Evolutionary conservation across 2,329 filamentous ascomycete genomes (phyloP).

Genomic region (Beauveria rudraprayagi): DNA sequence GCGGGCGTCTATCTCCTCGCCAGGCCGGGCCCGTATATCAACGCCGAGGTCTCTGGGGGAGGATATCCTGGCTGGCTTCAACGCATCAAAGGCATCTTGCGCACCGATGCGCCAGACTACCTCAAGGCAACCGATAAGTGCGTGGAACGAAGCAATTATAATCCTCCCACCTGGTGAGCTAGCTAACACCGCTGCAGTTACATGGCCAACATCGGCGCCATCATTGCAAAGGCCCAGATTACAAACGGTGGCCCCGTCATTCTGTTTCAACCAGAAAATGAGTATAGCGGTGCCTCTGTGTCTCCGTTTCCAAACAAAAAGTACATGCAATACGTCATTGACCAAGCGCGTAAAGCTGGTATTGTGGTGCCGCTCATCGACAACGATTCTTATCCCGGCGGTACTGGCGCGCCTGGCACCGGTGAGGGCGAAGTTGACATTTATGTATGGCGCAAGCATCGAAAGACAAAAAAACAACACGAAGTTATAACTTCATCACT

Average conservation of each 20-base stretch:
- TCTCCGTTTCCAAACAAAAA: constrained; percentile 54
- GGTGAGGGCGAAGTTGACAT: constrained; percentile 49
- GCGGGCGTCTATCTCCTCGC: constrained; percentile 73
- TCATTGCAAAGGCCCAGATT: constrained; percentile 69
- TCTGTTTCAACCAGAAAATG: constrained; percentile 73
- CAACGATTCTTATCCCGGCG: constrained; percentile 58
- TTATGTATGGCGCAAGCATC: constrained; percentile 30
- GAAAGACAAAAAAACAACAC: too few relatives aligned
- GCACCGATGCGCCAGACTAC: constrained; percentile 55
- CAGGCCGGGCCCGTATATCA: constrained; percentile 66
- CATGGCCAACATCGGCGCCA: constrained; percentile 50
- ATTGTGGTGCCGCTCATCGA: constrained; percentile 67
- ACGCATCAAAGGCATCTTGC: constrained; percentile 53
- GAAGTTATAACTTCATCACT: neutral
- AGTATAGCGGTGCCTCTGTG: constrained; percentile 52
- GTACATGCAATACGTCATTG: constrained; percentile 64
- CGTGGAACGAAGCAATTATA: constrained; percentile 12
- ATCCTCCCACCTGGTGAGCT: neutral
- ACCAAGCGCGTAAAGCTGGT: constrained; percentile 59
- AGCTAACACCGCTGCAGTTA: constrained; percentile 37
- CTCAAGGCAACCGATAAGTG: constrained; percentile 60
- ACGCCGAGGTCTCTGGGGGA: constrained; percentile 68
- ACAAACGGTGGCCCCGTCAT: constrained; percentile 77
- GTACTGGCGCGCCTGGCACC: constrained; percentile 56
- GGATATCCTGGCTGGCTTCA: constrained; percentile 77